Conservation (phyloP, 2,329 filamentous ascomycete species). For the Fusarium nelsonii region DNA sequence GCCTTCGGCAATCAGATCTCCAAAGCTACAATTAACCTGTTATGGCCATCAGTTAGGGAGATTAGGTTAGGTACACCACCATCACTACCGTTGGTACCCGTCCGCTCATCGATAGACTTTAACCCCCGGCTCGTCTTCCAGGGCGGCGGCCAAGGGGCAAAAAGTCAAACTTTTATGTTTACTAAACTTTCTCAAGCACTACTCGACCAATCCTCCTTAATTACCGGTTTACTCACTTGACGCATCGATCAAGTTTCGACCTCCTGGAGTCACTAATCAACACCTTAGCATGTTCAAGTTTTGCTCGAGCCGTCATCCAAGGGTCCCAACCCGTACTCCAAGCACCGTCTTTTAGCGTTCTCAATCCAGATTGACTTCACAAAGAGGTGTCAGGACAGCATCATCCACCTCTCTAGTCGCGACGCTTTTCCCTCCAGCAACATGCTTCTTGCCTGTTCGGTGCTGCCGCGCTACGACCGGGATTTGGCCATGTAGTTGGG, state of each 20-base stretch:
- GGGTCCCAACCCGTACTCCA: constrained; percentile 1
- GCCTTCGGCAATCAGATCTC: constrained; percentile 34
- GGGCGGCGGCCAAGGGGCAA: constrained; percentile 34
- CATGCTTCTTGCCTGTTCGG: constrained; percentile 29
- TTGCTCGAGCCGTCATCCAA: background rate
- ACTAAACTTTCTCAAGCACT: constrained; percentile 19
- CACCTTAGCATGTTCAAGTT: background rate
- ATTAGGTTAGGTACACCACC: background rate
- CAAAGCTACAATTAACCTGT: constrained; percentile 4
- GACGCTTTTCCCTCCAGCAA: constrained; percentile 17
- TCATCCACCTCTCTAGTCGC: constrained; percentile 30
- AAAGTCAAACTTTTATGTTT: constrained; percentile 16
- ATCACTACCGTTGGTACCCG: constrained; percentile 23
- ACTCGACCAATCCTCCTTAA: background rate
- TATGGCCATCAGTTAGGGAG: background rate
- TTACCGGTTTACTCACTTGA: background rate
- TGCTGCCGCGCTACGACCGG: constrained; percentile 41
- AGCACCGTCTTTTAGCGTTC: constrained; percentile 16
- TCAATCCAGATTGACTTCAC: constrained; percentile 17
- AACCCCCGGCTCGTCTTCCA: constrained; percentile 20
- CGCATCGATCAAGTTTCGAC: background rate
- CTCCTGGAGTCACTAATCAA: background rate
- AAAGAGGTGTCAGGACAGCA: constrained; percentile 43
- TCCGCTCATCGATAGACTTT: constrained; percentile 11
- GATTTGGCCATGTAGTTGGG: constrained; percentile 24